These are phyloP conservation scores for Capsella rubella DNA, from an alignment of 441 rosid species.

Conservation along the genomic window DNA sequence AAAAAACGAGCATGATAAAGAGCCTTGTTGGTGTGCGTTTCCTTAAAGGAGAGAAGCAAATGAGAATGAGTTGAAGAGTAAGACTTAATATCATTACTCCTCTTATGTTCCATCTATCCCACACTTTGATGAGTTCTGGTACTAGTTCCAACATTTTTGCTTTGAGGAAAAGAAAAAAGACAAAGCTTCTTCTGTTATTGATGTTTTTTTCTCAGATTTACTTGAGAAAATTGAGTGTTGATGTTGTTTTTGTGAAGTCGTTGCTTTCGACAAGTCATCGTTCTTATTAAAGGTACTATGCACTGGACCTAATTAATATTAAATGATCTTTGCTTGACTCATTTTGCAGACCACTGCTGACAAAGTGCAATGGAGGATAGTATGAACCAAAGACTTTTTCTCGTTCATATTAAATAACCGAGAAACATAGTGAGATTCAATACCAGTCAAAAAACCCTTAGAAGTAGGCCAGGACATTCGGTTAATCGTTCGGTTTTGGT, in stretches of 20 bases:
- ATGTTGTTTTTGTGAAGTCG: slow-evolving; percentile 20
- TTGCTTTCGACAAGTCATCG: slow-evolving; percentile 10
- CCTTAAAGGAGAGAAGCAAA: slow-evolving; percentile 50
- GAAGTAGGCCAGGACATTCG: too few relatives aligned
- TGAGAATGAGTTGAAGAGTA: slow-evolving; percentile 50
- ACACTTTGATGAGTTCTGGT: slow-evolving; percentile 35
- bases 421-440: not conserved
- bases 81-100: slow-evolving; percentile 54
- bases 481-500: too few relatives aligned
- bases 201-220: slow-evolving; percentile 17
- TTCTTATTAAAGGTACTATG: too few relatives aligned
- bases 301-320: too few relatives aligned
- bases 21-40: slow-evolving; percentile 47
- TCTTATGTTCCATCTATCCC: slow-evolving; percentile 58
- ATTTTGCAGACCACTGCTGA: too few relatives aligned
- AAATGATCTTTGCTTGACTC: too few relatives aligned
- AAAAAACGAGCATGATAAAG: slow-evolving; percentile 48
- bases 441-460: not conserved
- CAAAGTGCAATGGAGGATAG: not conserved
- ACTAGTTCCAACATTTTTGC: slow-evolving; percentile 38
- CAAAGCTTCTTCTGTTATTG: not conserved
- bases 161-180: not conserved
- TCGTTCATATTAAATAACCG: not conserved
- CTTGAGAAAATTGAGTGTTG: slow-evolving; percentile 14
- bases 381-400: not conserved